Percentiles rank a stretch among this genome's conserved stretches.
These are phyloP conservation scores for Rhizopus stolonifer DNA, from an alignment of 371 early-diverging fungal genomes.

Conservation along the genomic window DNA sequence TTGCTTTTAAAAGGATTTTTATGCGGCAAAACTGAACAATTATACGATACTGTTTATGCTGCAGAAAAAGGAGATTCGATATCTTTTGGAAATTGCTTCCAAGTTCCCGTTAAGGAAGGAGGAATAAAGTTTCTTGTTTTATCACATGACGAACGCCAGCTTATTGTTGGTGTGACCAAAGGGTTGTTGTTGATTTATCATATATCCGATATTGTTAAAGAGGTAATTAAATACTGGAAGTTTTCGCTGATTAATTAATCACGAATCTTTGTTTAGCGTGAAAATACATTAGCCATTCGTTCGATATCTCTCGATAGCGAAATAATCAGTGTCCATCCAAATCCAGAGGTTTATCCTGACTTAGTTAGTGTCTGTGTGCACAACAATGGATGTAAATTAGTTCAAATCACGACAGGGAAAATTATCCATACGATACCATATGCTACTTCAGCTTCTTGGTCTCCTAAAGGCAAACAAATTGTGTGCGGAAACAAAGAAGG, in stretches of 20 bases:
- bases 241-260: not conserved
- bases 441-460: slow-evolving; percentile 49
- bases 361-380: slow-evolving; percentile 31
- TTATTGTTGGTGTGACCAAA: slow-evolving; percentile 27
- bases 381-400: slow-evolving; percentile 21
- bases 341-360: slow-evolving; percentile 38
- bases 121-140: slow-evolving; percentile 38
- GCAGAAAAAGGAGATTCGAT: slow-evolving; percentile 26
- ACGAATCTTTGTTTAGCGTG: not conserved
- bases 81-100: slow-evolving; percentile 16
- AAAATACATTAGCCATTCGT: slow-evolving; percentile 18
- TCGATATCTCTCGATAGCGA: slow-evolving; percentile 15
- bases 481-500: slow-evolving; percentile 46
- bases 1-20: slow-evolving; percentile 34
- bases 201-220: slow-evolving; percentile 27
- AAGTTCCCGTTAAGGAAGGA: slow-evolving; percentile 9
- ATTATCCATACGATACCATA: slow-evolving; percentile 19
- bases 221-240: slow-evolving; percentile 13
- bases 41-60: slow-evolving; percentile 28
- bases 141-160: slow-evolving; percentile 27
- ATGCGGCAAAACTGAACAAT: slow-evolving; percentile 27
- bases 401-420: slow-evolving; percentile 26
- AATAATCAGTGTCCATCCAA: slow-evolving; percentile 42
- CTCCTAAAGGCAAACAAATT: slow-evolving; percentile 57
- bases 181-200: slow-evolving; percentile 27